Base-by-base conservation (phyloP, 2,329 filamentous ascomycete species). In the Fusarium beomiforme region DNA sequence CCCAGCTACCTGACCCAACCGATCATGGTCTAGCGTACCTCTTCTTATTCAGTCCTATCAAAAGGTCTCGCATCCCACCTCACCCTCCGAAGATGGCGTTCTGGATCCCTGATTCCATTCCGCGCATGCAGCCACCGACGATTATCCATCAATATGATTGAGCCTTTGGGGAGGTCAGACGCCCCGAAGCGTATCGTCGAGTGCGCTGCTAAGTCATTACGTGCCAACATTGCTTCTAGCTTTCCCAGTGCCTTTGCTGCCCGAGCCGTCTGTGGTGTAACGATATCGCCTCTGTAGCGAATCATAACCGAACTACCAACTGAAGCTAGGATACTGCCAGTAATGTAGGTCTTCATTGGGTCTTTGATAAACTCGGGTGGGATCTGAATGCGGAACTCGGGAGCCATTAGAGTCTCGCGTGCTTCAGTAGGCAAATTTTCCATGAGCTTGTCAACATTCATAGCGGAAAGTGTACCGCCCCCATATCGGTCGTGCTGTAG, bases 401-500 rank as follows among this genome's bases (percentile, higher is more conserved):
- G 74, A 1, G 69, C 66, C 7, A 54, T 64, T 10, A 83, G 66
- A 1, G 76, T 51, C 0, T 41, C 51, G 23, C 61, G 59, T 5
- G 78, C 77, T 2, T 58, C 46, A 0, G 70, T 54, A 0, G 79
- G 78, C 1, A 83, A 72, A 3, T 76, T 59, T 14, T 62, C 23
- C 36, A 71, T 56, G 19, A 82, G 72, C 8, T 64, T 69, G 16
- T 77, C 71, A 11, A 80, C 78, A 23, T 78, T 81, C 75, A 83
- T 74, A 19, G 80, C 74, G 2, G 82, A 84, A 1, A 84, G 71
- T 0, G 81, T 83, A 1, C 82, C 82, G 1, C 82, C 82, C 6
- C 82, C 81, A n/a, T 55, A 77, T 1, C 77, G 76, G 63, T 84
- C 83, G 23, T 79, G 77, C n/a, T 78, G 81, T 0, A 84, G 77